Evolutionary conservation across 176 grass and related monocot species (phyloP).

Genomic region (Guadua angustifolia): DNA sequence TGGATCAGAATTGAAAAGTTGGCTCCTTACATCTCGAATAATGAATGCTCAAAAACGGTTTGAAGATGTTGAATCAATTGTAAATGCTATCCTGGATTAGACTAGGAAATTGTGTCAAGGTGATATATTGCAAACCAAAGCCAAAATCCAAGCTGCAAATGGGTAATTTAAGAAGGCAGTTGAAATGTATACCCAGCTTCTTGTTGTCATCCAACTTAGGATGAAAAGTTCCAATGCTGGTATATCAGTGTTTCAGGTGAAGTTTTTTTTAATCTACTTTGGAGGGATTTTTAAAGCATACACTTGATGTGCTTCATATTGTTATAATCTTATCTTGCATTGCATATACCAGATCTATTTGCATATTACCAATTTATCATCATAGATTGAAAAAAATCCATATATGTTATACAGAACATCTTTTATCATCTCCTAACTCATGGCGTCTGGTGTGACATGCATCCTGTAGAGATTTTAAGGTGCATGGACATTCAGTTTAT

Average conservation of each 20-base stretch:
- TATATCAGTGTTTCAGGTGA: conserved; percentile 65
- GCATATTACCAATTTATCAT: not conserved
- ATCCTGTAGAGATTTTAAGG: not conserved
- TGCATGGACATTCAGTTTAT: not conserved
- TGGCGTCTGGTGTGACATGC: not conserved
- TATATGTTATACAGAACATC: not conserved
- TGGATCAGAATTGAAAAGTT: conserved; percentile 74
- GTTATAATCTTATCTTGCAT: not conserved
- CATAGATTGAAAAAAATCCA: conserved; percentile 9
- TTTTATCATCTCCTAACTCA: conserved; percentile 11
- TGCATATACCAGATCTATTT: not conserved
- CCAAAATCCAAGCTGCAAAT: conserved; percentile 73
- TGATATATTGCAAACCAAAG: conserved; percentile 75
- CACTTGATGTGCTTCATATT: conserved; percentile 18
- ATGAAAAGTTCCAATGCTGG: conserved; percentile 63
- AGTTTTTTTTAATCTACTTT: conserved; percentile 1
- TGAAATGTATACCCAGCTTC: conserved; percentile 77
- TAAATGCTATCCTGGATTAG: conserved; percentile 79
- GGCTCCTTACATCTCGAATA: conserved; percentile 85
- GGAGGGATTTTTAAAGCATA: not conserved
- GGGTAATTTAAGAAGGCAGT: conserved; percentile 66
- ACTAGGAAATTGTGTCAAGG: conserved; percentile 70
- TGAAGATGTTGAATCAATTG: conserved; percentile 64
- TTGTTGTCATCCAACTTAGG: conserved; percentile 70
- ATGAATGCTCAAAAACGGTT: conserved; percentile 77